Base-by-base conservation (phyloP, 306 rosid species). In the Rosa persica region DNA sequence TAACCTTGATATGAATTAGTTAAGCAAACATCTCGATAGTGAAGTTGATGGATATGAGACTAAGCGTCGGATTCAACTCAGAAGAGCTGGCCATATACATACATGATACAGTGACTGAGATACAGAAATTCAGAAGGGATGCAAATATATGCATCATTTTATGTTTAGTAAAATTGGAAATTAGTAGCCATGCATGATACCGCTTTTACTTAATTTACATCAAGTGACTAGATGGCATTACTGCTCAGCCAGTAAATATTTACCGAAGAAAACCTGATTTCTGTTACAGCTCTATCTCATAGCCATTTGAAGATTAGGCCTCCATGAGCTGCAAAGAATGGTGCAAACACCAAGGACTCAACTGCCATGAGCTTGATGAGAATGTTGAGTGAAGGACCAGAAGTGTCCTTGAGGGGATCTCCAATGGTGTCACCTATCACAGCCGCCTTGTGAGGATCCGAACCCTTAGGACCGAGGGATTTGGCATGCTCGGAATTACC, bases 331-430 rank as follows among this genome's bases (percentile, higher is more conserved):
- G 90, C 89, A 72, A 86, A 90, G 81, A 90, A 90, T 2, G 94
- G 90, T 66, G 94, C 94, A 85, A 88, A 86, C 4, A 86, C 90
- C 82, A 90, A 85, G 83, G 89, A 86, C 81, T 88, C 92, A 5
- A 85, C 91, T 16, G 92, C 90, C 92, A 86, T 86, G 54, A 90
- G 82, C 86, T 88, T 86, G 82, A 90, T 88, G 64, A 90, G 87
- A 70, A 90, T 90, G 75, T 88, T 88, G 82, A 86, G 92, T 51
- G 94, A 90, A 57, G 94, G 91, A 20, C 93, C 90, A 25, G 87
- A 87, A 70, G 89, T 89, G 86, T 89, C 90, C 74, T 89, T 87
- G 8, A 87, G 89, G 40, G 93, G 93, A 78, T 87, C 87, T 55
- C 91, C 91, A 34, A 87, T 78, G 15, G 89, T 89, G 79, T 87